Base-by-base conservation (phyloP, 2,329 filamentous ascomycete species). In the Xylariaceae sp. region DNA sequence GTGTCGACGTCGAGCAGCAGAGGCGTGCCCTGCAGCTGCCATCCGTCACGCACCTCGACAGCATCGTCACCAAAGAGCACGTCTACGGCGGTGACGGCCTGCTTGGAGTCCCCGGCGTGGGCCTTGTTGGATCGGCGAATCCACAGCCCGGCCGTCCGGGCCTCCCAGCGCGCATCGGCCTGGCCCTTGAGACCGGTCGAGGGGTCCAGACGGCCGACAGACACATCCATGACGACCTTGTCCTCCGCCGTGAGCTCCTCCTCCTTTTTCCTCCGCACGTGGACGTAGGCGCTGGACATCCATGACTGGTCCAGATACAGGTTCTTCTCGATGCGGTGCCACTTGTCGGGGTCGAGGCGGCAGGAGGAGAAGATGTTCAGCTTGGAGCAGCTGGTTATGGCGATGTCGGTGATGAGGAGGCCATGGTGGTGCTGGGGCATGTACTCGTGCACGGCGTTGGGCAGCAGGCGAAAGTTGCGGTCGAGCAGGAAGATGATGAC, bases 1-100 rank as follows among this genome's bases (percentile, higher is more conserved):
- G 72, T 64, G 18, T 70, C 66, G 4, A 71, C 70, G 44, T 84
- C 76, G 38, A 95, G 63, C 31, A 90, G 63, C 36, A 96, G 59
- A 8, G 83, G 76, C 6, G 76, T 83, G 38, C 84, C 81, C 32
- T 77, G 78, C 27, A 95, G 71, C 37, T 78, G 68, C 92, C 93
- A 98, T 19, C 84, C 84, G 2, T 80, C 75, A 37, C 92, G 77
- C 5, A 87, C 89, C 55, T 98, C 92, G 19, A 89, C 85, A 8
- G 89, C 90, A 55, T 95, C 89, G 14, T 89, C 78, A 14, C 89
- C 89, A 51, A 93, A 95, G 5, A 95, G 68, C 5, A 94, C 77
- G 53, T 95, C 89, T 5, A 94, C 68, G 4, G 80, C 82, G 0
- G 87, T 94, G 31, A 95, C 71, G 12, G 80, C 81, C 24, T 74